phyloP scores from a whole-genome alignment of 768 basidiomycete species.

The Lactarius tabidus region DNA sequence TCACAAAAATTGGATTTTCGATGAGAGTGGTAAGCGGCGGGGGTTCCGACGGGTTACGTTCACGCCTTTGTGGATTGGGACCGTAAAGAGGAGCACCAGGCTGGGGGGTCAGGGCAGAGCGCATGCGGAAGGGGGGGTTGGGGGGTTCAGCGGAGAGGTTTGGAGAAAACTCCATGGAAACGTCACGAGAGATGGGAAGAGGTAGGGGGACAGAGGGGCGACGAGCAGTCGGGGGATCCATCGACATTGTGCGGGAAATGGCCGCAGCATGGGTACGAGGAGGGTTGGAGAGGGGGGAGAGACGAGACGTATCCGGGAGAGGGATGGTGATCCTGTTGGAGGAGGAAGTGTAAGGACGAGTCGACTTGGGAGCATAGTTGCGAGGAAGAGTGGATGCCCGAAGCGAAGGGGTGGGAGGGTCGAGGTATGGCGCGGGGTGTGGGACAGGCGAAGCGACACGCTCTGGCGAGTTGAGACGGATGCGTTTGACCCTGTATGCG shows the following conservation, averaged over 20 bases:
- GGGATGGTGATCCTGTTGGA: slow-evolving; percentile 21
- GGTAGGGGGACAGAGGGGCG: slow-evolving; percentile 26
- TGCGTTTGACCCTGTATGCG: slow-evolving; percentile 29
- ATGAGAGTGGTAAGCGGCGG: slow-evolving; percentile 59
- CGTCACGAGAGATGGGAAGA: slow-evolving; percentile 37
- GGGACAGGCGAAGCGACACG: slow-evolving; percentile 2
- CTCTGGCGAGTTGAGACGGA: slow-evolving; percentile 26
- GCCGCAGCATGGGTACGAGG: slow-evolving; percentile 11
- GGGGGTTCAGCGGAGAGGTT: slow-evolving; percentile 31
- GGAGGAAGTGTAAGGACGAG: slow-evolving; percentile 19
- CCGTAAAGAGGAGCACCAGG: slow-evolving; percentile 44
- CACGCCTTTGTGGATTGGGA: slow-evolving; percentile 38
- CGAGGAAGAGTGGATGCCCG: slow-evolving; percentile 9
- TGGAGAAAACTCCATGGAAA: slow-evolving; percentile 41
- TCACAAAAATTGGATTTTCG: slow-evolving; percentile 67
- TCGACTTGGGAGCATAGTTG: slow-evolving; percentile 8
- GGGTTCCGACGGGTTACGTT: slow-evolving; percentile 61
- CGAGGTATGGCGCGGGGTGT: slow-evolving; percentile 14
- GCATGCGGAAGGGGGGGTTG: slow-evolving; percentile 56
- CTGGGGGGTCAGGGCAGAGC: slow-evolving; percentile 68
- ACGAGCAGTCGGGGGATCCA: slow-evolving; percentile 48
- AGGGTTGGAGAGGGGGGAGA: slow-evolving; percentile 6
- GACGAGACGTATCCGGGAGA: slow-evolving; percentile 24
- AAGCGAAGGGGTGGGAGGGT: slow-evolving; percentile 24
- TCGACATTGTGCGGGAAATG: slow-evolving; percentile 62